These are phyloP conservation scores for Rutstroemia sp. DNA, from an alignment of 2,329 filamentous ascomycete species.

Conservation along the genomic window DNA sequence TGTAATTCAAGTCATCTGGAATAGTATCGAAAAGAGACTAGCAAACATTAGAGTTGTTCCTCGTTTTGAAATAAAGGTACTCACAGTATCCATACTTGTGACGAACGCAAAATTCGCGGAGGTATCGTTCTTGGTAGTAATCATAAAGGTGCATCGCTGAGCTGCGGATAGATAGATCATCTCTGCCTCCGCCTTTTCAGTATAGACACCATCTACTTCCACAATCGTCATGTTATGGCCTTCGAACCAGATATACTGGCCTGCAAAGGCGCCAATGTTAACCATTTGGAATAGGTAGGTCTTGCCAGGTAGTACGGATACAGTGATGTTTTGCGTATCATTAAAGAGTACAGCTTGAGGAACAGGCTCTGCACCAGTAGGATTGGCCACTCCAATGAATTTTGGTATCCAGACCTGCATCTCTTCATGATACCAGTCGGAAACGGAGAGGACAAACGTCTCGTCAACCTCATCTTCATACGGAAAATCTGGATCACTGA, in stretches of 20 bases:
- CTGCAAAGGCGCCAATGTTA: conserved; percentile 66
- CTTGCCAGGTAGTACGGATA: conserved; percentile 56
- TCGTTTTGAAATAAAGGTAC: neutral
- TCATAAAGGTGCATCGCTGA: conserved; percentile 56
- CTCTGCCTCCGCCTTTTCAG: conserved; percentile 48
- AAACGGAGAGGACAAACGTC: conserved; percentile 48
- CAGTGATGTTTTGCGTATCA: conserved; percentile 53
- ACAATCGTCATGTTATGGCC: conserved; percentile 61
- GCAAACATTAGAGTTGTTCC: conserved; percentile 19
- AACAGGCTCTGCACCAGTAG: conserved; percentile 49
- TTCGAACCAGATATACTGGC: conserved; percentile 60
- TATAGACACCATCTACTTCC: conserved; percentile 66
- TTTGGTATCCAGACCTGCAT: conserved; percentile 37
- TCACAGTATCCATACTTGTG: conserved; percentile 55
- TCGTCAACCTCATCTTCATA: conserved; percentile 43
- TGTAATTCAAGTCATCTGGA: conserved; percentile 60
- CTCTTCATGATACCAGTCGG: conserved; percentile 54
- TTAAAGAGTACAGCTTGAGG: conserved; percentile 65
- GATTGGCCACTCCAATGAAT: conserved; percentile 41
- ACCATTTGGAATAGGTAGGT: conserved; percentile 68
- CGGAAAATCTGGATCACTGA: conserved; percentile 44
- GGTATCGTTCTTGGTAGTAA: conserved; percentile 57
- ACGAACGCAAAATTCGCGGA: conserved; percentile 60
- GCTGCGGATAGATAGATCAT: conserved; percentile 61
- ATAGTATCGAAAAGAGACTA: conserved; percentile 54